phyloP scores from a whole-genome alignment of 2,329 filamentous ascomycete genomes.

The Beauveria sp. region DNA sequence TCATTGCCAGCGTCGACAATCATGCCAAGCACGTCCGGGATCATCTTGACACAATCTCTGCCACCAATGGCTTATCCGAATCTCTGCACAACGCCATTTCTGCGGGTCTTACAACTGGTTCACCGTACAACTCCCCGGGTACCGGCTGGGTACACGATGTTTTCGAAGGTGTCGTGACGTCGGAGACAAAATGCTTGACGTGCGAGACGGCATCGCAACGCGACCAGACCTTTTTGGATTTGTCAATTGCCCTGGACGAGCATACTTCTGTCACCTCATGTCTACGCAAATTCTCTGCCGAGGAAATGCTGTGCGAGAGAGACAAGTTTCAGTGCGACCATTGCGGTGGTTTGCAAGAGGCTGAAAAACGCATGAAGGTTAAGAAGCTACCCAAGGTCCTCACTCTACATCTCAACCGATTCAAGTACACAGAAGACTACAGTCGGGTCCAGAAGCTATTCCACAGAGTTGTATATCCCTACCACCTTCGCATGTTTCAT shows the following conservation, averaged over 20 bases:
- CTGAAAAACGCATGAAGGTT: constrained; percentile 98
- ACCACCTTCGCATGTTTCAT: constrained; percentile 93
- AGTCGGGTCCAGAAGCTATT: constrained; percentile 93
- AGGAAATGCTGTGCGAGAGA: constrained; percentile 95
- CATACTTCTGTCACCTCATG: constrained; percentile 96
- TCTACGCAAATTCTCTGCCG: constrained; percentile 88
- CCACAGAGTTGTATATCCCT: constrained; percentile 93
- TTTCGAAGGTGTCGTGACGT: constrained; percentile 90
- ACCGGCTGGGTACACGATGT: constrained; percentile 94
- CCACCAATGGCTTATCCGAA: constrained; percentile 37
- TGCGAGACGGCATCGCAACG: constrained; percentile 93
- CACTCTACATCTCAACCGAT: constrained; percentile 88
- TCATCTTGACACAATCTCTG: constrained; percentile 32
- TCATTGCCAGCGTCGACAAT: constrained; percentile 89
- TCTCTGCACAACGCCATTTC: constrained; percentile 37
- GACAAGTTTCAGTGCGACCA: constrained; percentile 99
- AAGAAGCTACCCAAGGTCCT: constrained; percentile 88
- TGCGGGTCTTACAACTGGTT: constrained; percentile 27
- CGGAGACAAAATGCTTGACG: constrained; percentile 91
- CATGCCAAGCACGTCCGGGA: constrained; percentile 61
- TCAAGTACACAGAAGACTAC: constrained; percentile 96
- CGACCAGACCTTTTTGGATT: constrained; percentile 90
- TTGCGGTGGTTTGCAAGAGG: constrained; percentile 92
- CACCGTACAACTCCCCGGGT: constrained; percentile 48
- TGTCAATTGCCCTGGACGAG: constrained; percentile 92